These are phyloP conservation scores for Aspergillus terreus DNA, from an alignment of 2,329 filamentous ascomycete species.

Conservation along the genomic window DNA sequence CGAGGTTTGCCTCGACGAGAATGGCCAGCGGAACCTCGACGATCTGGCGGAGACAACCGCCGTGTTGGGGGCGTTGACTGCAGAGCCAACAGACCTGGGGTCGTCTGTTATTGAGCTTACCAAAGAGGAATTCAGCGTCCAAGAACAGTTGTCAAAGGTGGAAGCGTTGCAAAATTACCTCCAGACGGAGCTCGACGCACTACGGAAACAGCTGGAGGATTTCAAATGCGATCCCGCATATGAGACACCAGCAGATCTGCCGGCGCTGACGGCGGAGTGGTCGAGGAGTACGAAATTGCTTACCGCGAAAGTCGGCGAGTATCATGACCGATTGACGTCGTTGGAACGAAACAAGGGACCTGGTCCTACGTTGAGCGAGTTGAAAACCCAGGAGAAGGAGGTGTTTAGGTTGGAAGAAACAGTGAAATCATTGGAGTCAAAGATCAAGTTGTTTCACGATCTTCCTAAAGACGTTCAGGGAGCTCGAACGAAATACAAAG, in stretches of 20 bases:
- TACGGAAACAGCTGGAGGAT: slow-evolving; percentile 27
- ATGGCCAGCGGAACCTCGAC: slow-evolving; percentile 55
- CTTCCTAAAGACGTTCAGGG: slow-evolving; percentile 67
- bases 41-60: slow-evolving; percentile 54
- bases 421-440: slow-evolving; percentile 62
- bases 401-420: slow-evolving; percentile 58
- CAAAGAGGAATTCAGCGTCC: slow-evolving; percentile 46
- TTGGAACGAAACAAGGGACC: slow-evolving; percentile 29
- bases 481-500: slow-evolving; percentile 68
- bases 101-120: slow-evolving; percentile 56
- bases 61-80: slow-evolving; percentile 49
- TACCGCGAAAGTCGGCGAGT: slow-evolving; percentile 63
- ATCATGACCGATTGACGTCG: slow-evolving; percentile 53
- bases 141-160: slow-evolving; percentile 56
- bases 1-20: slow-evolving; percentile 50
- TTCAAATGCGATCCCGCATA: slow-evolving; percentile 41
- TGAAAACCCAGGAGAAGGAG: slow-evolving; percentile 56
- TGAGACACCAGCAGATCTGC: slow-evolving; percentile 56
- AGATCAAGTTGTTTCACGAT: slow-evolving; percentile 65
- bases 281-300: slow-evolving; percentile 67
- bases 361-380: slow-evolving; percentile 44
- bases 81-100: slow-evolving; percentile 50
- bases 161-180: slow-evolving; percentile 56
- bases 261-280: slow-evolving; percentile 69
- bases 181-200: slow-evolving; percentile 45